Base-by-base conservation (phyloP, 2,329 filamentous ascomycete genomes). In the Fusarium zealandicum region DNA sequence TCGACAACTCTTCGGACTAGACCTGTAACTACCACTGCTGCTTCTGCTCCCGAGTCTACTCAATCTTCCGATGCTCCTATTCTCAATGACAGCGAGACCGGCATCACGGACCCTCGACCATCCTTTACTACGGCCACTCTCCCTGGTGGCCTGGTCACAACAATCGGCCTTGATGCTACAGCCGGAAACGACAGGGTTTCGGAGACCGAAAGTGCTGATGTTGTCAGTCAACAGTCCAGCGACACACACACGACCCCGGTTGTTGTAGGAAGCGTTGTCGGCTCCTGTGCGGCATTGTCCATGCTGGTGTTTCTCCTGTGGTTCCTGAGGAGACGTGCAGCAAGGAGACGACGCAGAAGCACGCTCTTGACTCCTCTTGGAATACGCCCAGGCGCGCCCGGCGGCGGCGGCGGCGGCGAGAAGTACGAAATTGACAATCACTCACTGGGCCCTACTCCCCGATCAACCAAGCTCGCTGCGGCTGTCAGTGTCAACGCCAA, bases 191-290 rank as follows among this genome's bases (percentile, higher is more conserved):
- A 57, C 8, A 54, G 57, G 13, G 33, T 56, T 10, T 61, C 60
- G 11, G 60, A 58, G 25, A 62, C 65, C 11, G 47, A 51, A 10
- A 48, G 54, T 31, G 35, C 56, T 18, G 37, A 39, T 30, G 40
- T 48, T n/a, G 33, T 57, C 13, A 59, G 45, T 11, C 36, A 58
- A 7, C 51, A 55, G 11, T 51, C 56, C 3, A 33, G 40, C 14
- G 47, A 58, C 13, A 53, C 36, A 6, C 58, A 62, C 10, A 43
- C 68, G 6, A 69, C 63, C 3, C 66, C 65, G 5, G 77, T 78
- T 6, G 75, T 85, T 36, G 80, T 80, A 1, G 82, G 79, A 9
- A 78, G 81, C 32, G 77, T 83, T 3, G 69, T 83, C 5, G 82
- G 82, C 22, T 78, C 78, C 4, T 66, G 82, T 2, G 76, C 78